A percentile compares a stretch with the other conserved stretches of the same genome.
These are phyloP conservation scores for Pseudopediastrum boryanum DNA, from an alignment of 139 green algal genomes.

Conservation along the genomic window DNA sequence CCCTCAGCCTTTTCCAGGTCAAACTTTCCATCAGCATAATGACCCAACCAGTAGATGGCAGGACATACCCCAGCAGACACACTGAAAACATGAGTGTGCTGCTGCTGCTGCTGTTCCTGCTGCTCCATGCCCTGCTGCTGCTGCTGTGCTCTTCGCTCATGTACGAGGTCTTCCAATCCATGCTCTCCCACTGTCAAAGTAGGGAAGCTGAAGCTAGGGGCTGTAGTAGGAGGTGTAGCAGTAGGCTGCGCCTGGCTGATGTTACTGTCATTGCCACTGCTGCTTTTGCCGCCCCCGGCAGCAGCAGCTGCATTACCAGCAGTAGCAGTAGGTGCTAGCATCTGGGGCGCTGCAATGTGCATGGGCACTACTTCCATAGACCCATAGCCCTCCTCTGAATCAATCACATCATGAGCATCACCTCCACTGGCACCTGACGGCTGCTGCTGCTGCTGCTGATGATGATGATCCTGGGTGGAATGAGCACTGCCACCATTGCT, in stretches of 20 bases:
- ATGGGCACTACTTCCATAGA: too few relatives aligned
- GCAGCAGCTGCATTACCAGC: neutral
- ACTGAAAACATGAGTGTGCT: conserved; percentile 47
- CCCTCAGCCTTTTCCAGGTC: conserved; percentile 44
- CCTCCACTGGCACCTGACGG: neutral
- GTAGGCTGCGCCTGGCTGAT: too few relatives aligned
- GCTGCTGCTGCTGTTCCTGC: neutral
- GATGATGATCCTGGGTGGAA: neutral
- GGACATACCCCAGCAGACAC: conserved; percentile 59
- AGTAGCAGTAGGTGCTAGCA: conserved; percentile 8
- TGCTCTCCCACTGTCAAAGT: too few relatives aligned
- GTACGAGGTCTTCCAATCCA: too few relatives aligned
- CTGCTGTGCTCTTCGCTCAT: too few relatives aligned
- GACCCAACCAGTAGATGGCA: conserved; percentile 67
- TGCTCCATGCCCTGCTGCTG: neutral
- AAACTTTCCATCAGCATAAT: conserved; percentile 40
- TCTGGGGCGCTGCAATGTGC: neutral
- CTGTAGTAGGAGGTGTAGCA: too few relatives aligned
- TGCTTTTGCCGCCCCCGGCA: neutral
- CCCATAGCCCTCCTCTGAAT: too few relatives aligned
- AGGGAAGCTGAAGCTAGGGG: too few relatives aligned
- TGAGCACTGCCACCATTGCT: neutral
- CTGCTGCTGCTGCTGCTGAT: conserved; percentile 5
- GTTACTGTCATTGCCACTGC: neutral
- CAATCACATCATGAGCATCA: conserved; percentile 1